These are phyloP conservation scores for Glycyrrhiza uralensis DNA, from an alignment of 306 rosid genomes.

Conservation along the genomic window DNA sequence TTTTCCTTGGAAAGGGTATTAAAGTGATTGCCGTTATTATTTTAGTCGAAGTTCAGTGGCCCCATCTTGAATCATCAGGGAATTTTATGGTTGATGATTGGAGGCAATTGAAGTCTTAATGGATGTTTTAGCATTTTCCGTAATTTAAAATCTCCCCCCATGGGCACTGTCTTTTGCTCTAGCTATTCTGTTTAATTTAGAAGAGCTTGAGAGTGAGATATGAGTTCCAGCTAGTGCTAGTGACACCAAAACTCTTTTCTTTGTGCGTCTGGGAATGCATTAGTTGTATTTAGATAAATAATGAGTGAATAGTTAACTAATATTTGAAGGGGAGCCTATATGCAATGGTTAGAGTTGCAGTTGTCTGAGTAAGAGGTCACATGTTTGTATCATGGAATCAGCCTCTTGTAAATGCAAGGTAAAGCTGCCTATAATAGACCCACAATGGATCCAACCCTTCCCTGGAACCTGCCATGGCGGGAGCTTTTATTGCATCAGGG, in stretches of 20 bases:
- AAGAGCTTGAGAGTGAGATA: background rate
- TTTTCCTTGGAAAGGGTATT: background rate
- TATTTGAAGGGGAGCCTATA: background rate
- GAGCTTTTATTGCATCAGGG: no score
- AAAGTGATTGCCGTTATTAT: background rate
- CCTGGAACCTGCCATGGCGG: background rate
- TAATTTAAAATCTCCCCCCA: background rate
- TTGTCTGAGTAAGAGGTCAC: background rate
- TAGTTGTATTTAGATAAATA: background rate
- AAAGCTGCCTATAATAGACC: background rate
- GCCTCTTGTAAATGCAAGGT: background rate
- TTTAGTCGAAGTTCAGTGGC: background rate
- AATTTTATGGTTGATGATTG: background rate
- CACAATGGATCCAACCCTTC: background rate
- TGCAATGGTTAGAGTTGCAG: background rate
- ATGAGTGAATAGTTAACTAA: background rate
- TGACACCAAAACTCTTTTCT: background rate
- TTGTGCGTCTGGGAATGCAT: background rate
- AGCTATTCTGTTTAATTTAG: background rate
- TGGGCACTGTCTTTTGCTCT: background rate
- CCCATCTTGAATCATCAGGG: background rate
- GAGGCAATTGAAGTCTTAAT: background rate
- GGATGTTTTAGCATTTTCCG: background rate
- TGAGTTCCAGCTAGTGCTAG: background rate
- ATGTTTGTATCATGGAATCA: background rate